Conservation (phyloP, 352 stramenopile genomes). For the Globisporangium radiosum region DNA sequence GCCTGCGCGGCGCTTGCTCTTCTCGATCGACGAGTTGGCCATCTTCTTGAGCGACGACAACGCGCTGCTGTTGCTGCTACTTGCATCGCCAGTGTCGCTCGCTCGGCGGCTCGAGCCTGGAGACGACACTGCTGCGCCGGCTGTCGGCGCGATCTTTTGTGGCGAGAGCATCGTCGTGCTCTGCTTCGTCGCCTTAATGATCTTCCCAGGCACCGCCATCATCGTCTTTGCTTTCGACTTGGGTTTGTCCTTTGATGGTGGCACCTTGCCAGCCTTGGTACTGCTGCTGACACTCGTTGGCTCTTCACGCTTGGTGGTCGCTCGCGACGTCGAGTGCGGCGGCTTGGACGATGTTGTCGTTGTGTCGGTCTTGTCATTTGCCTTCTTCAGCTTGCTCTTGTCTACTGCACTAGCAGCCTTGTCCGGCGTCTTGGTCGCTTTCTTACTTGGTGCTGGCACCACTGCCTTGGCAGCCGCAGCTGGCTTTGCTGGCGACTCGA, state of each 20-base stretch:
- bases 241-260: constrained; percentile 6
- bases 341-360: constrained; percentile 4
- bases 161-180: constrained; percentile 11
- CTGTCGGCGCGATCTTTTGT: constrained; percentile 3
- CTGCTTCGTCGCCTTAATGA: constrained; percentile 28
- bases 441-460: neutral
- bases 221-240: constrained; percentile 22
- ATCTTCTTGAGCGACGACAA: constrained; percentile 23
- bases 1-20: constrained; percentile 16
- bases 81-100: neutral
- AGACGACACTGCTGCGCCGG: too few species aligned
- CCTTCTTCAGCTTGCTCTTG: constrained; percentile 15
- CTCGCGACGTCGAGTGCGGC: constrained; percentile 4
- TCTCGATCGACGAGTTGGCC: constrained; percentile 23
- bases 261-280: constrained; percentile 5
- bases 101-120: neutral
- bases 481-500: constrained; percentile 1
- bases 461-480: neutral
- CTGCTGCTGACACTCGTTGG: neutral
- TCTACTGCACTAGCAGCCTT: neutral
- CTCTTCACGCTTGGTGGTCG: constrained; percentile 14
- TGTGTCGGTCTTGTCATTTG: neutral
- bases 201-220: constrained; percentile 36
- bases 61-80: neutral
- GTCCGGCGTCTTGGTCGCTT: constrained; percentile 9